Evolutionary conservation across 805 yeast species (phyloP).

Genomic region (Yamadazyma paraphyllophila): DNA sequence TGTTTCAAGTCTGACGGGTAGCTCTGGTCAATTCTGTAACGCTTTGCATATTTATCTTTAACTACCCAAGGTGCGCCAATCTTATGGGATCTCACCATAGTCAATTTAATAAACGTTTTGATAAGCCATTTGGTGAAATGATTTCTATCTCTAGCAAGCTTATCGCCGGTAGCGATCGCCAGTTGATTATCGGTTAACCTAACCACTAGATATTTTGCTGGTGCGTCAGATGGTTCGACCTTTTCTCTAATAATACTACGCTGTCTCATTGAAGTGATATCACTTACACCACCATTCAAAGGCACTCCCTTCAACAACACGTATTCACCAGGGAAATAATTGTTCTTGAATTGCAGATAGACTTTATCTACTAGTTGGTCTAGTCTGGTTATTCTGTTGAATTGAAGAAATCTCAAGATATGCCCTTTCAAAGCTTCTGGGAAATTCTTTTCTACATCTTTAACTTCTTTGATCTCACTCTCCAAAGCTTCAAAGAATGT

Average conservation of each 20-base stretch:
- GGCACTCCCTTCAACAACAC: conserved; percentile 54
- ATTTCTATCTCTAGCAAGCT: conserved; percentile 78
- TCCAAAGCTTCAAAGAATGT: conserved; percentile 87
- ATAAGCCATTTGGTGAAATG: conserved; percentile 87
- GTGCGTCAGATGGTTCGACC: conserved; percentile 65
- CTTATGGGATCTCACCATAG: conserved; percentile 73
- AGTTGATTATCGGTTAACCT: conserved; percentile 53
- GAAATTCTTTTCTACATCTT: conserved; percentile 71
- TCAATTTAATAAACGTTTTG: conserved; percentile 80
- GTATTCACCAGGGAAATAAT: conserved; percentile 88
- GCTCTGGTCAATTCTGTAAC: conserved; percentile 62
- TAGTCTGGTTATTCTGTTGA: conserved; percentile 74
- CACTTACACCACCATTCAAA: conserved; percentile 18
- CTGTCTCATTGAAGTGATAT: conserved; percentile 24
- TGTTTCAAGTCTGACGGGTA: conserved; percentile 55
- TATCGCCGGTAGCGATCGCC: conserved; percentile 67
- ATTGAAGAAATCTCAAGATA: conserved; percentile 79
- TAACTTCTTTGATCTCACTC: conserved; percentile 58
- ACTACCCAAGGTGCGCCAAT: conserved; percentile 97
- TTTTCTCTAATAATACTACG: conserved; percentile 78
- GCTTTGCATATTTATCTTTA: conserved; percentile 67
- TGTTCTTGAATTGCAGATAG: conserved; percentile 70
- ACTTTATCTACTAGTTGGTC: conserved; percentile 88
- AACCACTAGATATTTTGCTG: conserved; percentile 65
- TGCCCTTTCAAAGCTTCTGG: conserved; percentile 94